Evolutionary conservation across 2,329 filamentous ascomycete species (phyloP).

Genomic region (Hypoxylon sp.): DNA sequence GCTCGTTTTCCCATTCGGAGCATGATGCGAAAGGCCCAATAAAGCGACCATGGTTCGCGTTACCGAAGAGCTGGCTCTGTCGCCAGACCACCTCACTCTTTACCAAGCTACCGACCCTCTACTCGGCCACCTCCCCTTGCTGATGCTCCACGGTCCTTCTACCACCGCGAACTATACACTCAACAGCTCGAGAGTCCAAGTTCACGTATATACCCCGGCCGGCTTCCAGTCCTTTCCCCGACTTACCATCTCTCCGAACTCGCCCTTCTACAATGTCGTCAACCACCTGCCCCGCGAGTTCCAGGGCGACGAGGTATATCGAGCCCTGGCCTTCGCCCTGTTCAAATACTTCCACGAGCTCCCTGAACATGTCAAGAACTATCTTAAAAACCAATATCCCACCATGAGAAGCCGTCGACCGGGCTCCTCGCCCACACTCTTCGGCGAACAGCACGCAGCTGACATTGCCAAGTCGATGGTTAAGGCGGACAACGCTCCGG

Average conservation of each 20-base stretch:
- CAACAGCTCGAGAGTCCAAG: constrained; percentile 93
- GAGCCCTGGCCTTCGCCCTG: constrained; percentile 90
- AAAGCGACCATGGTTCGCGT: constrained; percentile 81
- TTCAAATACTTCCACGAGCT: constrained; percentile 95
- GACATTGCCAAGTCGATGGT: constrained; percentile 88
- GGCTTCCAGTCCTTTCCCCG: constrained; percentile 91
- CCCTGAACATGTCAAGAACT: constrained; percentile 78
- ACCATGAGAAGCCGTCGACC: constrained; percentile 67
- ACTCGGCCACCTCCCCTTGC: constrained; percentile 81
- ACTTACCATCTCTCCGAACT: constrained; percentile 92
- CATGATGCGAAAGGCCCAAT: constrained; percentile 57
- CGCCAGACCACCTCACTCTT: constrained; percentile 83
- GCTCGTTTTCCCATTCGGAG: constrained; percentile 41
- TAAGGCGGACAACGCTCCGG: constrained; percentile 79
- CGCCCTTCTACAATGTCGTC: constrained; percentile 90
- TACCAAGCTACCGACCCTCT: constrained; percentile 90
- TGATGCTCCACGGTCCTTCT: constrained; percentile 93
- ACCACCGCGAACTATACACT: constrained; percentile 87
- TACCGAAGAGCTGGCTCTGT: constrained; percentile 80
- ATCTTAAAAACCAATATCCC: constrained; percentile 71
- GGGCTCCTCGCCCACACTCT: constrained; percentile 75
- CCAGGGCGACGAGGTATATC: constrained; percentile 93
- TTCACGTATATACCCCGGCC: constrained; percentile 90
- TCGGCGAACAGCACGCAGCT: constrained; percentile 92
- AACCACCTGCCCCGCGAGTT: constrained; percentile 90